Base-by-base conservation (phyloP, 768 basidiomycete species). In the Antrodiella citrinella region DNA sequence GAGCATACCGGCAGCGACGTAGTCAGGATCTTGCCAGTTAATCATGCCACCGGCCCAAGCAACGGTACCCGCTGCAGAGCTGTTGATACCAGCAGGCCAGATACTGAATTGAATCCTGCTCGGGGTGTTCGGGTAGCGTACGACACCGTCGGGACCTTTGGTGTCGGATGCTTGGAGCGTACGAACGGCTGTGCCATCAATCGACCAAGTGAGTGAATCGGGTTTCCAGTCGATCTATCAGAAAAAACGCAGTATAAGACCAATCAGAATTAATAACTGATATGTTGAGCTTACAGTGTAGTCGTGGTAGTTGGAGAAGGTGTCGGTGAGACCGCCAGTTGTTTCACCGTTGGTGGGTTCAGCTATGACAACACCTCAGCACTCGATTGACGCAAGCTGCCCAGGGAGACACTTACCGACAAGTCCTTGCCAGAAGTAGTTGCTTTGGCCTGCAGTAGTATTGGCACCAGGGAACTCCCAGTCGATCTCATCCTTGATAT, bases 401-500 rank as follows among this genome's bases (percentile, higher is more conserved):
- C 4, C 12, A 49, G 21, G 20, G n/a, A n/a, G n/a, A 18, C 18
- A 71, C 83, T 57, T 60, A 84, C 82, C 80, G 48, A 87, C 76
- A 48, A 72, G 48, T 23, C 83, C 83, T 61, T 86, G 78, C 85
- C 85, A 90, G 69, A 87, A 90, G 58, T 70, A 84, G 62, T 92
- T 92, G 35, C 80, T 82, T 67, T 94, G 91, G 7, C 73, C 90
- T 49, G 81, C 60, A 1, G 76, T 77, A 2, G 80, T 82, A 18
- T 66, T 59, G 43, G 69, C 69, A 4, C 86, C 86, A 49, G 86
- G 84, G 59, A 82, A 91, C 62, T 90, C 87, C 87, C 89, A 90
- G 55, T 91, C 88, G 47, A 91, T 86, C 62, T 91, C 89, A 59
- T 89, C 86, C 62, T 86, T 89, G 58, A 90, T 74, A 55, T 84